A percentile compares a stretch with the other conserved stretches of the same genome.
Conservation (phyloP, 306 rosid genomes). For the Boehmeria nivea region DNA sequence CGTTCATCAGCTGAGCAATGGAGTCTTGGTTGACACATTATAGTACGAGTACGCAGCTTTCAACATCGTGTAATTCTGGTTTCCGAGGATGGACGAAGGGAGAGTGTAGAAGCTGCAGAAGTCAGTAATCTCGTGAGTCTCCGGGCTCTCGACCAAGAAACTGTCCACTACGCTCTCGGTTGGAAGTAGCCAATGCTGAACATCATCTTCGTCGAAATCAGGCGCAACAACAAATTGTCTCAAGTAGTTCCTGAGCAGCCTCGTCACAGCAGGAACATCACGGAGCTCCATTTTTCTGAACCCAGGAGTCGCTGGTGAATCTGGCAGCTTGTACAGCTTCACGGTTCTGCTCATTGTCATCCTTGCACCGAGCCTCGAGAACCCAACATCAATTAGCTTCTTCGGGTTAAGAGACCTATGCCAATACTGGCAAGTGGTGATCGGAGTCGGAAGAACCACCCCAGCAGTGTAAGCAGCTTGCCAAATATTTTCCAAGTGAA, state of each 20-base stretch:
- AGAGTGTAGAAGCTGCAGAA: slow-evolving; percentile 97
- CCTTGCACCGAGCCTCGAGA: slow-evolving; percentile 93
- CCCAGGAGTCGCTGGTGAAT: slow-evolving; percentile 70
- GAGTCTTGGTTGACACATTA: slow-evolving; percentile 63
- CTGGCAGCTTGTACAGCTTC: slow-evolving; percentile 88
- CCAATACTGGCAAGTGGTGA: slow-evolving; percentile 93
- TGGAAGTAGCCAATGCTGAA: slow-evolving; percentile 94
- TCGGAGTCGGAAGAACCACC: slow-evolving; percentile 87
- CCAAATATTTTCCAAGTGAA: slow-evolving; percentile 90
- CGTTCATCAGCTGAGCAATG: slow-evolving; percentile 75
- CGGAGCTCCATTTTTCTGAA: slow-evolving; percentile 83
- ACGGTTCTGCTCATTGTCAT: slow-evolving; percentile 97
- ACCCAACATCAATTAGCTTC: slow-evolving; percentile 94
- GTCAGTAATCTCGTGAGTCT: slow-evolving; percentile 79
- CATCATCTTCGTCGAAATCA: slow-evolving; percentile 83
- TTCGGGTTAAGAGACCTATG: slow-evolving; percentile 92
- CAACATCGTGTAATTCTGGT: slow-evolving; percentile 57
- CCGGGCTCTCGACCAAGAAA: slow-evolving; percentile 83
- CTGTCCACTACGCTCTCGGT: slow-evolving; percentile 77
- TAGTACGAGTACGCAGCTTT: slow-evolving; percentile 85
- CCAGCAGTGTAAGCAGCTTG: slow-evolving; percentile 98
- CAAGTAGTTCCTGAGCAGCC: slow-evolving; percentile 69
- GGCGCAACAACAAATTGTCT: slow-evolving; percentile 72
- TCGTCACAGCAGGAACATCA: slow-evolving; percentile 87
- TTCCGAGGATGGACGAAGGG: slow-evolving; percentile 81